Base-by-base conservation (phyloP, 108 stramenopile genomes). In the Cyclotella kingstonii region DNA sequence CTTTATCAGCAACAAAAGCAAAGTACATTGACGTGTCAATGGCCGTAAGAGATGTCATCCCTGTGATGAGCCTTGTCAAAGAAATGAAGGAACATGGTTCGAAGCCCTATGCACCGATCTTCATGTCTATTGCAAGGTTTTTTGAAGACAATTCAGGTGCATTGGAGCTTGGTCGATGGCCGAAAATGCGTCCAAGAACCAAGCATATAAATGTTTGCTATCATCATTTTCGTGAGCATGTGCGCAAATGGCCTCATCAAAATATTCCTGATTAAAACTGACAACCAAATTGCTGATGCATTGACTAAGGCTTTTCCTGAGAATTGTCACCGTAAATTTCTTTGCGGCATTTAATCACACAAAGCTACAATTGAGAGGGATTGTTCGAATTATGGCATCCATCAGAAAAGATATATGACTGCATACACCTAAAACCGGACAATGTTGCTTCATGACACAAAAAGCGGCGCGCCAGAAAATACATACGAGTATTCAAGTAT, bases 121-220 rank as follows among this genome's bases (percentile, higher is more conserved):
- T 2, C 17, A 22, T 4, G 60, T 63, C 3, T 38, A 54, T 4
- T 70, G 60, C 69, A 61, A 63, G 22, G 69, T n/a, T 31, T 4
- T 70, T 70, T 63, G 69, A 70, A 31, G 69, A 70, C n/a, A n/a
- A n/a, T n/a, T n/a, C n/a, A n/a, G n/a, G n/a, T n/a, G n/a, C n/a
- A n/a, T n/a, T n/a, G n/a, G 18, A 69, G 60, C 47, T 48, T 23
- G 60, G 12, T 10, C 14, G 39, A 15, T 14, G 19, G 0, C 45
- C 44, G 1, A 59, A 68, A 29, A 30, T 61, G 1, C 5, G 68
- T 1, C 46, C 68, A 26, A 15, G 68, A 12, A 61, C 68, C 48
- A 70, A 70, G 35, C 68, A 70, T 27, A 36, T 70, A 46, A 53
- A 39, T 3, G n/a, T n/a, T n/a, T n/a, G n/a, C n/a, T n/a, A n/a